phyloP scores from a whole-genome alignment of 768 basidiomycete species.

The Sutorius australiensis region DNA sequence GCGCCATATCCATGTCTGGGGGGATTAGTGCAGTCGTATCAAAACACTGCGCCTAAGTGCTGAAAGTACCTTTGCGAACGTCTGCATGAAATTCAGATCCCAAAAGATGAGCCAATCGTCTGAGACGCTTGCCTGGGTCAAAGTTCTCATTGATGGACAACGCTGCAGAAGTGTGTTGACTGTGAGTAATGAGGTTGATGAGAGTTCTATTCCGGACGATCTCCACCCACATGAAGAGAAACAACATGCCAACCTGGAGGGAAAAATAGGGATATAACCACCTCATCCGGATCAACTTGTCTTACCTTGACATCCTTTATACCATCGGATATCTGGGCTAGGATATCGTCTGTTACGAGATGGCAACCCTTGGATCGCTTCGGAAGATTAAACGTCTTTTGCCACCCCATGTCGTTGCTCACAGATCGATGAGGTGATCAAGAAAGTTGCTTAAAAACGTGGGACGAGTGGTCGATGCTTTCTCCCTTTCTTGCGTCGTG shows the following conservation, averaged over 20 bases:
- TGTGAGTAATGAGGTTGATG: slow-evolving; percentile 33
- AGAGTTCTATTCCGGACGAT: neutral
- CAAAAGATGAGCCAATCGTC: neutral
- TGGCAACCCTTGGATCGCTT: slow-evolving; percentile 65
- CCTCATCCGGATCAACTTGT: neutral
- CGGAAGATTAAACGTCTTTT: slow-evolving; percentile 71
- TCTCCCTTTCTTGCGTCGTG: too few relatives aligned
- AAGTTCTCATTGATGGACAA: slow-evolving; percentile 88
- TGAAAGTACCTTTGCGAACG: slow-evolving; percentile 41
- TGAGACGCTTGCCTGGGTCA: slow-evolving; percentile 55
- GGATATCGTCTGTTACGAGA: slow-evolving; percentile 76
- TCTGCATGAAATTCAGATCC: slow-evolving; percentile 28
- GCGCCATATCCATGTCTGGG: slow-evolving; percentile 91
- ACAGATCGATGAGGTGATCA: too few relatives aligned
- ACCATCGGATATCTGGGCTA: slow-evolving; percentile 62
- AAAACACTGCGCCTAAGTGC: neutral
- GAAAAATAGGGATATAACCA: neutral
- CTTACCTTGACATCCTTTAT: slow-evolving; percentile 61
- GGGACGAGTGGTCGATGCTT: neutral
- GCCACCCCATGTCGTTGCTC: slow-evolving; percentile 71
- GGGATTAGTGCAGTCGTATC: slow-evolving; percentile 30
- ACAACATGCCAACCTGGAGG: slow-evolving; percentile 76
- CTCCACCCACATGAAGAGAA: slow-evolving; percentile 73
- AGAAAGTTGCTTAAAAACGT: neutral
- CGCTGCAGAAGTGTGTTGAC: slow-evolving; percentile 75